These are phyloP conservation scores for Penicillium herquei DNA, from an alignment of 495 filamentous ascomycete genomes.

Conservation along the genomic window DNA sequence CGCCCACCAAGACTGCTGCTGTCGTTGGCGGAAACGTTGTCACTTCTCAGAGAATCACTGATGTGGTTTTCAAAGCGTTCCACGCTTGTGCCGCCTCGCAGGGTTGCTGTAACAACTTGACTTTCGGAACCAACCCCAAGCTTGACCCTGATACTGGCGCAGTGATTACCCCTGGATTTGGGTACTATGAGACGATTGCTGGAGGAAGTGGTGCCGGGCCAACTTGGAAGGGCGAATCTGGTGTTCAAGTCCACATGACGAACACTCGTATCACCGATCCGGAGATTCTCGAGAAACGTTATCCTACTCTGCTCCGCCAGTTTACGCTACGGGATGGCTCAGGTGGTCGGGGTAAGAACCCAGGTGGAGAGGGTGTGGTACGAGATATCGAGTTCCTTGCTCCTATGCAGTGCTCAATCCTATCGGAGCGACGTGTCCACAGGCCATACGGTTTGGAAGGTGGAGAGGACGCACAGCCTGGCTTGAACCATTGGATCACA, in stretches of 20 bases:
- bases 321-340: conserved; percentile 71
- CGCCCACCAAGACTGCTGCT: conserved; percentile 81
- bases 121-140: conserved; percentile 44
- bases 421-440: conserved; percentile 84
- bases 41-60: conserved; percentile 87
- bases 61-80: conserved; percentile 92
- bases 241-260: conserved; percentile 98
- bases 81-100: conserved; percentile 86
- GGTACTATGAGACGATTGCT: conserved; percentile 97
- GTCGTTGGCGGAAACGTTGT: conserved; percentile 96
- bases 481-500: conserved; percentile 84
- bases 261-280: conserved; percentile 97
- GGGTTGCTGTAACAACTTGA: conserved; percentile 86
- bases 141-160: conserved; percentile 72
- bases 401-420: conserved; percentile 82
- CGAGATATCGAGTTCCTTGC: conserved; percentile 94
- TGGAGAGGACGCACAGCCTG: conserved; percentile 76
- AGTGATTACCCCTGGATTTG: conserved; percentile 75
- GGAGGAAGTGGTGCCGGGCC: conserved; percentile 88
- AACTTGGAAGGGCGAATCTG: conserved; percentile 83
- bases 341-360: conserved; percentile 72
- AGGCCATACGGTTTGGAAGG: conserved; percentile 86
- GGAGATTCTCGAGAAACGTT: conserved; percentile 92
- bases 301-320: conserved; percentile 81
- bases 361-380: conserved; percentile 85